A percentile compares a stretch with the other conserved stretches of the same genome.
Conservation (phyloP, 345 rosid species). For the Cardiospermum halicacabum region DNA sequence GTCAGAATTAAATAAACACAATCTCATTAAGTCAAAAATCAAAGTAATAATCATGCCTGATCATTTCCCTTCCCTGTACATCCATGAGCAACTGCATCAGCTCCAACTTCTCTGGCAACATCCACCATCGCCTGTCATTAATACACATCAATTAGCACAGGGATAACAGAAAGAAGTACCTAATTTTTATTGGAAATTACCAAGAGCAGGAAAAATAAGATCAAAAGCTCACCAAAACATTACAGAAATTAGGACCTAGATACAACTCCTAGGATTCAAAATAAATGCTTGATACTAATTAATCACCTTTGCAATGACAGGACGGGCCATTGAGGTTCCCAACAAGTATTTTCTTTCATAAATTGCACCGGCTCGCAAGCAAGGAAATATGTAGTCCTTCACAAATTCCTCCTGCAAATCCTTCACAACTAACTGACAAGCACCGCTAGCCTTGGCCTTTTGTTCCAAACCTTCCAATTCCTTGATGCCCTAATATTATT, state of each 20-base stretch:
- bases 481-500: constrained; percentile 62
- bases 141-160: neutral
- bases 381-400: constrained; percentile 77
- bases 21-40: neutral
- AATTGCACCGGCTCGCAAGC: constrained; percentile 91
- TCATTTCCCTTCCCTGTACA: constrained; percentile 99
- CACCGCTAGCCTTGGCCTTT: constrained; percentile 96
- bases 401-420: constrained; percentile 93
- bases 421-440: constrained; percentile 86
- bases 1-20: constrained; percentile 7
- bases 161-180: neutral
- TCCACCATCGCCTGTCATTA: constrained; percentile 92
- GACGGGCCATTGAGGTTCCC: constrained; percentile 99
- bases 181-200: neutral
- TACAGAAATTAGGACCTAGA: neutral
- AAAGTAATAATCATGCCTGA: constrained; percentile 48
- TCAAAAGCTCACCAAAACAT: neutral
- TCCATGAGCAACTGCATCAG: constrained; percentile 96
- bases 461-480: constrained; percentile 93
- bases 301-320: constrained; percentile 90
- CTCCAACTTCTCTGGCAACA: constrained; percentile 94
- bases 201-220: neutral
- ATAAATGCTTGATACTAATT: too few relatives aligned
- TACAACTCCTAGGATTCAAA: neutral
- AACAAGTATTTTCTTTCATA: constrained; percentile 88